These are phyloP conservation scores for Diplodia scrobiculata DNA, from an alignment of 2,329 filamentous ascomycete species.

Conservation along the genomic window DNA sequence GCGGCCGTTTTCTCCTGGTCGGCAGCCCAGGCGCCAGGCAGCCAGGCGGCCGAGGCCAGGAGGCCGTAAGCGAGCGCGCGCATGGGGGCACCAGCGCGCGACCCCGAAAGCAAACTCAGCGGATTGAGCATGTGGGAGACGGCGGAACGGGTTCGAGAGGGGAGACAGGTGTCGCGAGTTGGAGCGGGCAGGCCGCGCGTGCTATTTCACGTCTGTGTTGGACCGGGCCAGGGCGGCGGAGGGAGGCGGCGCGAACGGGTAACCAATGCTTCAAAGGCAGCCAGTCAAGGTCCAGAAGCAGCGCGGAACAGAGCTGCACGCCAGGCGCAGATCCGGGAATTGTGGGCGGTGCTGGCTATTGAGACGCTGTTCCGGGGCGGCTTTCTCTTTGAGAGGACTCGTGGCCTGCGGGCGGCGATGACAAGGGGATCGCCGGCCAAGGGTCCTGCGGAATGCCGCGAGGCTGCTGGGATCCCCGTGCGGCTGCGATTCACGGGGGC, in stretches of 20 bases:
- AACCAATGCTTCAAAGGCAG: slow-evolving; percentile 8
- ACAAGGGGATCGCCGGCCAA: slow-evolving; percentile 28
- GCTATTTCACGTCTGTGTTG: slow-evolving; percentile 42
- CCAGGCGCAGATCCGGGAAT: slow-evolving; percentile 31
- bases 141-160: slow-evolving; percentile 33
- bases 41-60: slow-evolving; percentile 40
- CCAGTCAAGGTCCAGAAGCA: background rate
- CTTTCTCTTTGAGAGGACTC: slow-evolving; percentile 30
- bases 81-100: slow-evolving; percentile 37
- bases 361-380: slow-evolving; percentile 6
- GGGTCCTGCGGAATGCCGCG: slow-evolving; percentile 26
- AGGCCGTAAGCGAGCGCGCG: slow-evolving; percentile 40
- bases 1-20: slow-evolving; percentile 64
- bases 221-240: slow-evolving; percentile 10
- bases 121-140: slow-evolving; percentile 29
- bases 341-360: slow-evolving; percentile 20
- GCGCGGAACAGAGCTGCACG: slow-evolving; percentile 30
- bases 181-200: slow-evolving; percentile 34
- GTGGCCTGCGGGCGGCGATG: slow-evolving; percentile 29
- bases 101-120: slow-evolving; percentile 34
- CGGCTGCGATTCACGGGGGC: slow-evolving; percentile 7
- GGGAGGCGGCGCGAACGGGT: slow-evolving; percentile 15
- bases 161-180: slow-evolving; percentile 30
- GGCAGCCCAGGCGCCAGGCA: slow-evolving; percentile 33
- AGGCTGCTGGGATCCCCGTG: slow-evolving; percentile 19